Percentiles rank a stretch among this genome's conserved stretches.
Evolutionary conservation across 2,329 filamentous ascomycete species (phyloP).

Genomic region (Aspergillus fijiensis): DNA sequence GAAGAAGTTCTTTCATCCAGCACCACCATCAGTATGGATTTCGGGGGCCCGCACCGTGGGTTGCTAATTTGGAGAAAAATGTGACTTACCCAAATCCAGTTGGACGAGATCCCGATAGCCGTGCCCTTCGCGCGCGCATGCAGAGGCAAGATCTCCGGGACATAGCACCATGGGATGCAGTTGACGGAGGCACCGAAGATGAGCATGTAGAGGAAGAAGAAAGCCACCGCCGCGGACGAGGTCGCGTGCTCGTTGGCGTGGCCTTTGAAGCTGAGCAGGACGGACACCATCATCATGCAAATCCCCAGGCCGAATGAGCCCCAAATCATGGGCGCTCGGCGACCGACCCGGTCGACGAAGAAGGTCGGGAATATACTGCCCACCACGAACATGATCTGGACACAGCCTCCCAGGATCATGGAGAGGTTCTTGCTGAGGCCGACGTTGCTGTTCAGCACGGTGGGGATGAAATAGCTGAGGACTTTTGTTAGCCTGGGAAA

Average conservation of each 20-base stretch:
- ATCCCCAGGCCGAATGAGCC: conserved; percentile 35
- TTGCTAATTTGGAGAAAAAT: background rate
- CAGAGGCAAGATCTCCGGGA: conserved; percentile 52
- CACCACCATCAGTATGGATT: background rate
- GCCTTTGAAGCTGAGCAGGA: conserved; percentile 44
- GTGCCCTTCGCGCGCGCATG: conserved; percentile 52
- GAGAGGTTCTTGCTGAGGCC: conserved; percentile 25
- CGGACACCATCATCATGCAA: conserved; percentile 39
- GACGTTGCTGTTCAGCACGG: conserved; percentile 25
- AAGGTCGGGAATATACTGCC: conserved; percentile 48
- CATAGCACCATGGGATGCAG: conserved; percentile 52
- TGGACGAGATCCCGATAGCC: conserved; percentile 39
- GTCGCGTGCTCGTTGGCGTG: conserved; percentile 37
- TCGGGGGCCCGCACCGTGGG: background rate
- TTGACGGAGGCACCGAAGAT: conserved; percentile 48
- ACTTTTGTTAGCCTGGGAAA: background rate
- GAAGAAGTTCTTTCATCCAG: conserved; percentile 43
- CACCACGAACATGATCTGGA: conserved; percentile 30
- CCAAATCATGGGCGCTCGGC: conserved; percentile 37
- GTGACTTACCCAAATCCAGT: conserved; percentile 45
- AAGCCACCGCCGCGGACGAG: conserved; percentile 48
- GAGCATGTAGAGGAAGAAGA: conserved; percentile 50
- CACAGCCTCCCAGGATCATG: conserved; percentile 26
- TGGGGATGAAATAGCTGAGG: conserved; percentile 20
- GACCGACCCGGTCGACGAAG: conserved; percentile 44